Conservation (phyloP, 345 rosid genomes). For the Rhodamnia argentea region DNA sequence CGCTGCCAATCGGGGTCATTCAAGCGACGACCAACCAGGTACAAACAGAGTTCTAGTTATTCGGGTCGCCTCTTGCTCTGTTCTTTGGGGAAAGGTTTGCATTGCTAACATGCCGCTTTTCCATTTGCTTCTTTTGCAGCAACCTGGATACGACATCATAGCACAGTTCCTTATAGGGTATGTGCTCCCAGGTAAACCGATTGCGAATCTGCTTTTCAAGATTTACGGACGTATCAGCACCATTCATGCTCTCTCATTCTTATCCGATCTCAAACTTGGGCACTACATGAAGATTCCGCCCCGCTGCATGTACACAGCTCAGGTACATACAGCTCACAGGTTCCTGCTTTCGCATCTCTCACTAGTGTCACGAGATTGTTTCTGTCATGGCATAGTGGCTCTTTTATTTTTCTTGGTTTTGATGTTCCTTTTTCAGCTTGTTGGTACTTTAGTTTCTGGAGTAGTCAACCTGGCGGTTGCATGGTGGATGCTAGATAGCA, state of each 20-base stretch:
- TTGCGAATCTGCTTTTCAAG: conserved; percentile 91
- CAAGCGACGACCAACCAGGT: conserved; percentile 98
- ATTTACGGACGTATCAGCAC: conserved; percentile 93
- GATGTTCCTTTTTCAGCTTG: conserved; percentile 31
- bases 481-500: conserved; percentile 89
- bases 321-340: conserved; percentile 64
- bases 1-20: conserved; percentile 94
- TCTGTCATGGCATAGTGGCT: background rate
- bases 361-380: conserved; percentile 6
- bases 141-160: conserved; percentile 95
- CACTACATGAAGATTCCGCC: conserved; percentile 99
- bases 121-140: conserved; percentile 35
- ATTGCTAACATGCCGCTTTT: background rate
- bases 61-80: background rate
- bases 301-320: conserved; percentile 84
- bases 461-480: conserved; percentile 73
- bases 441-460: conserved; percentile 86
- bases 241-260: conserved; percentile 81
- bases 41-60: background rate
- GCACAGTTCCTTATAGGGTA: conserved; percentile 93
- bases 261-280: conserved; percentile 95
- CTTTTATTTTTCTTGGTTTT: background rate
- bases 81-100: background rate
- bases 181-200: conserved; percentile 84
- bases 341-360: conserved; percentile 8